Percentiles rank a stretch among this genome's conserved stretches.
phyloP scores from a whole-genome alignment of 371 early-diverging fungal species.

The Syncephalastrum sp. region DNA sequence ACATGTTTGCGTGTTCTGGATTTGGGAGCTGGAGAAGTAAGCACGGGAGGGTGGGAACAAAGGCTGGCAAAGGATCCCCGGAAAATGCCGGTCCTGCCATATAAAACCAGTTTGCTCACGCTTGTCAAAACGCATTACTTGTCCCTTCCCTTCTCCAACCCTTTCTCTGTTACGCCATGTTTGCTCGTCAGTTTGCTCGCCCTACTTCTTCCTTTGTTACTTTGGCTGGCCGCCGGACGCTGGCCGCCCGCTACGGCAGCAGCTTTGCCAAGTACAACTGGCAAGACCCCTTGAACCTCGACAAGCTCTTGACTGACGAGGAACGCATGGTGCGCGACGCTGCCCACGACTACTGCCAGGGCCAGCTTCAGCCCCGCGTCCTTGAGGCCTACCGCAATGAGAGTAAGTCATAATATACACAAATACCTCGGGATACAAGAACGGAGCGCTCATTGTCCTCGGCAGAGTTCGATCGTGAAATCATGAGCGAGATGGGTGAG shows the following conservation, averaged over 20 bases:
- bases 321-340: constrained; percentile 84
- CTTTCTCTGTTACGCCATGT: constrained; percentile 6
- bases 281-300: constrained; percentile 88
- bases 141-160: no score
- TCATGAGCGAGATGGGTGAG: constrained; percentile 93
- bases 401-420: constrained; percentile 46
- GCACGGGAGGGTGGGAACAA: no score
- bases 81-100: no score
- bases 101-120: no score
- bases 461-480: constrained; percentile 83
- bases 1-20: no score
- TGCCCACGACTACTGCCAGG: constrained; percentile 87
- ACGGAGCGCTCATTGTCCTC: background rate
- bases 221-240: constrained; percentile 24
- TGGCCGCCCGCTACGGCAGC: constrained; percentile 50
- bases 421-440: background rate
- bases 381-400: constrained; percentile 85
- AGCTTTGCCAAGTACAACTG: constrained; percentile 87
- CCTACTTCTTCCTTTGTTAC: constrained; percentile 2
- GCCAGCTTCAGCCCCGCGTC: constrained; percentile 85
- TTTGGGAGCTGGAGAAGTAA: no score
- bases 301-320: constrained; percentile 86
- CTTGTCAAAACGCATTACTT: no score
- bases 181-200: constrained; percentile 19
- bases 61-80: no score